phyloP scores from a whole-genome alignment of 257 asterid genomes.

The Nicotiana paniculata region DNA sequence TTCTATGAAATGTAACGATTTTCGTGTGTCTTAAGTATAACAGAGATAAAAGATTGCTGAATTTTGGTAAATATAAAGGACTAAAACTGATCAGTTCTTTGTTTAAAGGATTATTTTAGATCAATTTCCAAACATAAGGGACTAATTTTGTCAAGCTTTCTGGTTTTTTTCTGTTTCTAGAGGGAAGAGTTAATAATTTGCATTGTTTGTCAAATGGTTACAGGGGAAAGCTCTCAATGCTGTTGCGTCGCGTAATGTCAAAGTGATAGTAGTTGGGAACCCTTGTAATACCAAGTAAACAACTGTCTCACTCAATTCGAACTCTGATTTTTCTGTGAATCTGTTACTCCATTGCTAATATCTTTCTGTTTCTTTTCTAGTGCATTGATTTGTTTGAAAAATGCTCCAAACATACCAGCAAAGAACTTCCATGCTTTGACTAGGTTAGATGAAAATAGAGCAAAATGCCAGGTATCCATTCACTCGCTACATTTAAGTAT shows the following conservation, averaged over 20 bases:
- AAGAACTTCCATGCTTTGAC: constrained; percentile 94
- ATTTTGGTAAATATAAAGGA: neutral
- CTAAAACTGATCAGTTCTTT: neutral
- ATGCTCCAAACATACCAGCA: constrained; percentile 92
- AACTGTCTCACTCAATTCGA: neutral
- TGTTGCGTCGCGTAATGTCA: constrained; percentile 85
- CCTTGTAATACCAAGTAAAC: constrained; percentile 96
- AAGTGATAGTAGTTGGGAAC: constrained; percentile 91
- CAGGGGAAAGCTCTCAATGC: constrained; percentile 99
- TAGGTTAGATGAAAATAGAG: constrained; percentile 94
- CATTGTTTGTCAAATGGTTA: neutral
- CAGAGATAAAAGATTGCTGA: neutral
- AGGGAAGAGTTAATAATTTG: neutral
- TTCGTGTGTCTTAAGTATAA: neutral
- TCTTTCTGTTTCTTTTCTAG: constrained; percentile 39
- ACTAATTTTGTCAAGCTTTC: too few relatives aligned
- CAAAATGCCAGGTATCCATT: constrained; percentile 80
- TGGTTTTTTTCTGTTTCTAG: too few relatives aligned
- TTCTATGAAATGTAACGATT: neutral
- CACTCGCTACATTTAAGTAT: neutral
- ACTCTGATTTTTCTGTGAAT: neutral
- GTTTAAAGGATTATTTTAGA: neutral
- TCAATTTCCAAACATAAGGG: too few relatives aligned
- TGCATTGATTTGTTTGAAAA: constrained; percentile 95
- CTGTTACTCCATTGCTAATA: constrained; percentile 24